These are phyloP conservation scores for Asterochloris sp. DNA, from an alignment of 139 green algal species.

Conservation along the genomic window DNA sequence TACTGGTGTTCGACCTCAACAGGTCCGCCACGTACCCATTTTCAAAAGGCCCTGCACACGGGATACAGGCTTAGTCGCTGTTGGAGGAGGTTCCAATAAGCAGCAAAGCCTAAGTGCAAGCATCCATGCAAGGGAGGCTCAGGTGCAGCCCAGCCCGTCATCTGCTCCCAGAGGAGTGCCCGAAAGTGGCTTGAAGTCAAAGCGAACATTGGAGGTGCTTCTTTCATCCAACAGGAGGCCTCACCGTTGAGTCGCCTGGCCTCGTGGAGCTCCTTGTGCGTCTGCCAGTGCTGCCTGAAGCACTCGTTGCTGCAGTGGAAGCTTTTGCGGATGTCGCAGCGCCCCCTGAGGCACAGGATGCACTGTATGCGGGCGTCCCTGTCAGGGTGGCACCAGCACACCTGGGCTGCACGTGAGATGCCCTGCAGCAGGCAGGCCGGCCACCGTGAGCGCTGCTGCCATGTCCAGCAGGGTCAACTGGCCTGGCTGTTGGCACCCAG, in stretches of 20 bases:
- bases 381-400: constrained; percentile 54
- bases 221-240: background rate
- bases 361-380: constrained; percentile 88
- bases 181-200: background rate
- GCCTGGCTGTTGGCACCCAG: too few relatives aligned
- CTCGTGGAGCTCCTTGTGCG: constrained; percentile 86
- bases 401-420: constrained; percentile 10
- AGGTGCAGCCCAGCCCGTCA: background rate
- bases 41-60: constrained; percentile 22
- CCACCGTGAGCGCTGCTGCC: too few relatives aligned
- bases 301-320: constrained; percentile 95
- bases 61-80: background rate
- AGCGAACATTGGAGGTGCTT: background rate
- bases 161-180: constrained; percentile 12
- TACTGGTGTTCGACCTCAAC: constrained; percentile 38
- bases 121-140: background rate
- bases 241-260: constrained; percentile 51
- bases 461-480: too few relatives aligned
- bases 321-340: constrained; percentile 62
- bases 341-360: constrained; percentile 79
- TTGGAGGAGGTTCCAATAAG: background rate
- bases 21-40: constrained; percentile 36
- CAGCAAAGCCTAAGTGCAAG: background rate
- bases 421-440: background rate
- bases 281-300: constrained; percentile 82